Conservation (phyloP, 73 alveolate species). For the Stentor coeruleus region DNA sequence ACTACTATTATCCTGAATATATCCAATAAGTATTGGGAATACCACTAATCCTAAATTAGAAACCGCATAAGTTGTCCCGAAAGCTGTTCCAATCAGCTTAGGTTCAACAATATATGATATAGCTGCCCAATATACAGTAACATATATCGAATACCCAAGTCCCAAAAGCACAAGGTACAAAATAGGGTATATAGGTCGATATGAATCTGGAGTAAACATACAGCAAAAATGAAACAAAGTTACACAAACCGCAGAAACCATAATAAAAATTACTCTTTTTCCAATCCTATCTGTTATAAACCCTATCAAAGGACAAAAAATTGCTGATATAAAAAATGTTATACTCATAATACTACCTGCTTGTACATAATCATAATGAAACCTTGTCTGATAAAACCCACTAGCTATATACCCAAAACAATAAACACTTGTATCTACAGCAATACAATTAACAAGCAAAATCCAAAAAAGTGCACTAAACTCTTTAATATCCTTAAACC, state of each 20-base stretch:
- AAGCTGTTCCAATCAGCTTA: slow-evolving; percentile 77
- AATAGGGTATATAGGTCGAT: too few species aligned
- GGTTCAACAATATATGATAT: slow-evolving; percentile 70
- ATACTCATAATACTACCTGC: slow-evolving; percentile 7
- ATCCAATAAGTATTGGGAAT: slow-evolving; percentile 64
- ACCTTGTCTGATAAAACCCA: background rate
- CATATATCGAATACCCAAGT: slow-evolving; percentile 70
- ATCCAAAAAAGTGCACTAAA: slow-evolving; percentile 66
- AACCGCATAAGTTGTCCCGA: slow-evolving; percentile 73
- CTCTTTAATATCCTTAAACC: slow-evolving; percentile 51
- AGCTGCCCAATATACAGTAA: slow-evolving; percentile 74
- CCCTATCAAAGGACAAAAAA: slow-evolving; percentile 3
- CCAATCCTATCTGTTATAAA: slow-evolving; percentile 68
- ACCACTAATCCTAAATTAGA: slow-evolving; percentile 67
- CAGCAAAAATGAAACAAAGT: too few species aligned
- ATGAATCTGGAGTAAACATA: too few species aligned
- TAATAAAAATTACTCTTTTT: slow-evolving; percentile 46
- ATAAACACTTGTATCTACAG: slow-evolving; percentile 33
- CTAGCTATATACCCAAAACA: slow-evolving; percentile 5
- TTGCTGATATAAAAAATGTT: background rate
- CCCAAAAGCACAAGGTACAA: too few species aligned
- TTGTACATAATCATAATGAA: background rate
- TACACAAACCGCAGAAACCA: slow-evolving; percentile 39
- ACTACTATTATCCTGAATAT: background rate
- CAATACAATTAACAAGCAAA: slow-evolving; percentile 49